Conservation (phyloP, 495 filamentous ascomycete genomes). For the Hypoxylon trugodes region DNA sequence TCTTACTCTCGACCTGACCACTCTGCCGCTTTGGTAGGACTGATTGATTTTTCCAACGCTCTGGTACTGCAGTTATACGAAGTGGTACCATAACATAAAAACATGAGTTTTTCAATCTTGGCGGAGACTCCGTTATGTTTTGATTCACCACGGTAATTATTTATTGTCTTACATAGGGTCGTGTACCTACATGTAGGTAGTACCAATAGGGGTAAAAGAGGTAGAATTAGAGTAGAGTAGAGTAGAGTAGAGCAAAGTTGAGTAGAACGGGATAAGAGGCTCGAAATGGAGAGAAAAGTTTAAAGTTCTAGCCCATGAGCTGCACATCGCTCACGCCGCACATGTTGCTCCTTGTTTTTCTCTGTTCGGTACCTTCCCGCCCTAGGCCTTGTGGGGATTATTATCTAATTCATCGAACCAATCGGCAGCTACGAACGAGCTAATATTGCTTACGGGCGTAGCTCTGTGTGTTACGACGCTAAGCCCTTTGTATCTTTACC, state of each 20-base stretch:
- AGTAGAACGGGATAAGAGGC: neutral
- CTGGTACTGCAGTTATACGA: constrained; percentile 5
- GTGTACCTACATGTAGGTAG: too few relatives aligned
- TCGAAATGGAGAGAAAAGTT: constrained; percentile 3
- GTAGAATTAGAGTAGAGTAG: too few relatives aligned
- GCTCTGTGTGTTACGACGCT: constrained; percentile 9
- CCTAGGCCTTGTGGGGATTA: too few relatives aligned
- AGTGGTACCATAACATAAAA: constrained; percentile 13
- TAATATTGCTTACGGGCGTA: constrained; percentile 23
- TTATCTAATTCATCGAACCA: constrained; percentile 13
- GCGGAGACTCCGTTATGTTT: constrained; percentile 7
- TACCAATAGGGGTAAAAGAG: too few relatives aligned
- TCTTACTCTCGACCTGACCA: neutral
- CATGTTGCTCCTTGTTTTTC: neutral
- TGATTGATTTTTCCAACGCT: constrained; percentile 2
- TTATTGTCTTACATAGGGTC: too few relatives aligned
- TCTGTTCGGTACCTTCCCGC: neutral
- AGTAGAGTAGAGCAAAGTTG: too few relatives aligned
- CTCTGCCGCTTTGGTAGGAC: neutral
- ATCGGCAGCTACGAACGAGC: constrained; percentile 1
- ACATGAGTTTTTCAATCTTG: constrained; percentile 23
- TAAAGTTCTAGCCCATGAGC: constrained; percentile 3
- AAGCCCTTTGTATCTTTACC: constrained; percentile 17
- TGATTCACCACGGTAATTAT: neutral
- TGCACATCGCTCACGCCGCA: constrained; percentile 4